A percentile compares a stretch with the other conserved stretches of the same genome.
Conservation (phyloP, 148 eudicot genomes). For the Vaccinium corymbosum region DNA sequence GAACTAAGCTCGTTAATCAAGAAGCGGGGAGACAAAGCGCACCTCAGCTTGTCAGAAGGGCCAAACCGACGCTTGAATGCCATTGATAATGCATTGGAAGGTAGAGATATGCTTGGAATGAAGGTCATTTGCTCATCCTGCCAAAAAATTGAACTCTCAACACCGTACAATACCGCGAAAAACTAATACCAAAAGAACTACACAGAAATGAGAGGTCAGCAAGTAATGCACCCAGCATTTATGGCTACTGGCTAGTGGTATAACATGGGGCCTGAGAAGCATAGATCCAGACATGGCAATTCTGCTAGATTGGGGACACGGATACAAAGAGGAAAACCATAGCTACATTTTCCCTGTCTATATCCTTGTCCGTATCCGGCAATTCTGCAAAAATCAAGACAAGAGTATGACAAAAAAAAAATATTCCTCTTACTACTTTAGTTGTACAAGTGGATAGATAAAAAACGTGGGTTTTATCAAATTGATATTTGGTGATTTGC, state of each 20-base stretch:
- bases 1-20: not conserved
- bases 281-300: not conserved
- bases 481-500: not conserved
- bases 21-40: slow-evolving; percentile 21
- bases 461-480: not conserved
- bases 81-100: slow-evolving; percentile 74
- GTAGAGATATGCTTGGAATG: slow-evolving; percentile 79
- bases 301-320: not conserved
- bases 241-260: not conserved
- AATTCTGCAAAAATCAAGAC: not conserved
- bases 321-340: not conserved
- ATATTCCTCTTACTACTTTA: not conserved
- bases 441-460: not conserved
- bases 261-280: not conserved
- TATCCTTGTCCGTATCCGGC: not conserved
- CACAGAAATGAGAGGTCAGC: not conserved
- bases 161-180: not conserved
- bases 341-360: not conserved
- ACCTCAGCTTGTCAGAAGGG: slow-evolving; percentile 97
- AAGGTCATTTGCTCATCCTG: slow-evolving; percentile 81
- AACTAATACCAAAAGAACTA: not conserved
- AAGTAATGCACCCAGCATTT: not conserved
- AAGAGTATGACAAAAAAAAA: not conserved
- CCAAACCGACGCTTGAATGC: slow-evolving; percentile 82
- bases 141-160: slow-evolving; percentile 10